A percentile compares a stretch with the other conserved stretches of the same genome.
Evolutionary conservation across 352 stramenopile species (phyloP).

Genomic region (Phytopythium sindhum): DNA sequence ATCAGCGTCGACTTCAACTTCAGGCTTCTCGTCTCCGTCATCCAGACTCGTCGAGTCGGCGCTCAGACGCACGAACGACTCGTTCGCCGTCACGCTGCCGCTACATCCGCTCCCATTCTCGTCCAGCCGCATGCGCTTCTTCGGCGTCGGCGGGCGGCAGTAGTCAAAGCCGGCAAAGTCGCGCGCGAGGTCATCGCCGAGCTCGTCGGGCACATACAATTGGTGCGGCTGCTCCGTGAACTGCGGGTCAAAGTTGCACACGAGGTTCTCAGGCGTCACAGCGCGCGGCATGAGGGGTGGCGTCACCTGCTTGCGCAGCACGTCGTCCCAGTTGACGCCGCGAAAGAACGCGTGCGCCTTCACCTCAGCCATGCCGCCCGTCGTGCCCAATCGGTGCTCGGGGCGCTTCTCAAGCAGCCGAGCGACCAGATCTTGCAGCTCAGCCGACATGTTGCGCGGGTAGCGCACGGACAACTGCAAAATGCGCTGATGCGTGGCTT

Average conservation of each 20-base stretch:
- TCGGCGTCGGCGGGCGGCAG: constrained; percentile 33
- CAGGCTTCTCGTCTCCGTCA: constrained; percentile 46
- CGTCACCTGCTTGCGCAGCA: constrained; percentile 55
- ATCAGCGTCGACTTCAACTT: constrained; percentile 52
- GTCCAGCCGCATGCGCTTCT: background rate
- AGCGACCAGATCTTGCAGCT: constrained; percentile 71
- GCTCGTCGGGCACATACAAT: constrained; percentile 71
- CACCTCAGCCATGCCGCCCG: constrained; percentile 53
- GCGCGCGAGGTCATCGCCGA: constrained; percentile 60
- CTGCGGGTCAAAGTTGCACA: constrained; percentile 85
- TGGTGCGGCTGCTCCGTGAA: constrained; percentile 83
- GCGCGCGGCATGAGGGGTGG: constrained; percentile 61
- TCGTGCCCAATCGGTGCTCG: constrained; percentile 69
- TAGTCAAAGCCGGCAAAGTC: constrained; percentile 87
- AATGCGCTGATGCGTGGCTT: constrained; percentile 89
- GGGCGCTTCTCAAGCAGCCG: constrained; percentile 80
- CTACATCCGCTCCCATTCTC: background rate
- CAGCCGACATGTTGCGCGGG: constrained; percentile 74
- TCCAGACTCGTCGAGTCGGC: constrained; percentile 25
- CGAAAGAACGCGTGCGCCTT: constrained; percentile 80
- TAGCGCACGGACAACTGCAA: constrained; percentile 85
- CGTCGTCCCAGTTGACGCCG: constrained; percentile 70
- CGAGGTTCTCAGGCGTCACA: constrained; percentile 58
- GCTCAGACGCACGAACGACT: constrained; percentile 11
- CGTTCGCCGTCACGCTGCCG: constrained; percentile 27